A percentile compares a stretch with the other conserved stretches of the same genome.
Conservation (phyloP, 2,329 filamentous ascomycete species). For the Dryadomyces quercivorus region DNA sequence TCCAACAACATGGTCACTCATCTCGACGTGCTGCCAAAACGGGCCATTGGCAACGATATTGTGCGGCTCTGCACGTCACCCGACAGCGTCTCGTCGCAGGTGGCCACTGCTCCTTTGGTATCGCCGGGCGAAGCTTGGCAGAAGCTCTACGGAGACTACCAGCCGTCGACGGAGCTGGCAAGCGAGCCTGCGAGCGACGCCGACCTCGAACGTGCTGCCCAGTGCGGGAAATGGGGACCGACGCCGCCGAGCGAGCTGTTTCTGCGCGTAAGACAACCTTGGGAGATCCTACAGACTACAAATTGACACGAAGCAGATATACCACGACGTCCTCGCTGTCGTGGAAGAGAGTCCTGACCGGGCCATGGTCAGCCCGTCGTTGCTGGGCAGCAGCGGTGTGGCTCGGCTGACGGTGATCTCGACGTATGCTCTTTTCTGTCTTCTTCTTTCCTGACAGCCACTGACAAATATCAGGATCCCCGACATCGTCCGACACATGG, state of each 20-base stretch:
- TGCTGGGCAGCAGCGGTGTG: slow-evolving; percentile 44
- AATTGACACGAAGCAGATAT: slow-evolving; percentile 36
- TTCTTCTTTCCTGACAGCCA: neutral
- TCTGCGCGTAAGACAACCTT: slow-evolving; percentile 33
- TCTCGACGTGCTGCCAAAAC: slow-evolving; percentile 2
- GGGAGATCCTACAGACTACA: no score
- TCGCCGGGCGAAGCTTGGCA: slow-evolving; percentile 42
- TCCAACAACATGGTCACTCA: neutral
- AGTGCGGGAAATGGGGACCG: slow-evolving; percentile 57
- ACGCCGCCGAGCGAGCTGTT: slow-evolving; percentile 56
- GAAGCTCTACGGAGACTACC: slow-evolving; percentile 33
- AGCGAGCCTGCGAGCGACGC: slow-evolving; percentile 15
- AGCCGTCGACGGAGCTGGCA: slow-evolving; percentile 8
- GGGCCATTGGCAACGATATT: slow-evolving; percentile 30
- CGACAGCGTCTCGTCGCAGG: slow-evolving; percentile 43
- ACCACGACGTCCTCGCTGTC: slow-evolving; percentile 49
- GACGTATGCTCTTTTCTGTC: slow-evolving; percentile 21
- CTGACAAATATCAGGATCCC: slow-evolving; percentile 31
- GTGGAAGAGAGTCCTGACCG: slow-evolving; percentile 37
- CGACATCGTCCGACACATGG: slow-evolving; percentile 62
- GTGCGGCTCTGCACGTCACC: slow-evolving; percentile 37
- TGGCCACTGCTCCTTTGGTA: slow-evolving; percentile 40
- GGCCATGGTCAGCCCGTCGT: slow-evolving; percentile 38
- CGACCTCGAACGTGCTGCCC: slow-evolving; percentile 38
- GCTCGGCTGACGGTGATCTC: slow-evolving; percentile 59